These are phyloP conservation scores for Gossypium laxum DNA, from an alignment of 441 rosid genomes.

Conservation along the genomic window DNA sequence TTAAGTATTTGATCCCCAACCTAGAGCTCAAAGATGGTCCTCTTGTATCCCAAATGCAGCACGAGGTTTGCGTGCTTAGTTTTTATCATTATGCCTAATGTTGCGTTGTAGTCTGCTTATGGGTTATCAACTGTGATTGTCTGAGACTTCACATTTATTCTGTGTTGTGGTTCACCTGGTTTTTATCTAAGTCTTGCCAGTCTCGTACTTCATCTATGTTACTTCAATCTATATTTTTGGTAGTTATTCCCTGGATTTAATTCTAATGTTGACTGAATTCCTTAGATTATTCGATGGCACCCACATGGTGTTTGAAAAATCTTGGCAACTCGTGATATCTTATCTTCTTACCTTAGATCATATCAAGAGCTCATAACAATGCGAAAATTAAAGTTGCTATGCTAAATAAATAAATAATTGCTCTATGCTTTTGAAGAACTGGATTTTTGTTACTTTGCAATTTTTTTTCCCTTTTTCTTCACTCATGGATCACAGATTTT, in stretches of 20 bases:
- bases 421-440: neutral
- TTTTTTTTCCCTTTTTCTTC: neutral
- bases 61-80: conserved; percentile 44
- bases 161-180: neutral
- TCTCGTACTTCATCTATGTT: neutral
- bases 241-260: neutral
- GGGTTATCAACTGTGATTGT: neutral
- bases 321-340: neutral
- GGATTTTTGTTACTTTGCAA: neutral
- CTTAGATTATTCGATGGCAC: neutral
- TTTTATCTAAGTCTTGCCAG: neutral
- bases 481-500: neutral
- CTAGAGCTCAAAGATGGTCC: conserved; percentile 83
- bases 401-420: neutral
- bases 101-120: neutral
- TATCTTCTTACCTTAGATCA: neutral
- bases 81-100: neutral
- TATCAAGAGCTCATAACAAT: neutral
- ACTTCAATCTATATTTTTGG: neutral
- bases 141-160: neutral
- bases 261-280: neutral
- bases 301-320: neutral
- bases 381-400: neutral
- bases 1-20: conserved; percentile 84
- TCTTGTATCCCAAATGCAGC: conserved; percentile 66